Base-by-base conservation (phyloP, 1,284 basidiomycete species). In the Agaricales sp. region DNA sequence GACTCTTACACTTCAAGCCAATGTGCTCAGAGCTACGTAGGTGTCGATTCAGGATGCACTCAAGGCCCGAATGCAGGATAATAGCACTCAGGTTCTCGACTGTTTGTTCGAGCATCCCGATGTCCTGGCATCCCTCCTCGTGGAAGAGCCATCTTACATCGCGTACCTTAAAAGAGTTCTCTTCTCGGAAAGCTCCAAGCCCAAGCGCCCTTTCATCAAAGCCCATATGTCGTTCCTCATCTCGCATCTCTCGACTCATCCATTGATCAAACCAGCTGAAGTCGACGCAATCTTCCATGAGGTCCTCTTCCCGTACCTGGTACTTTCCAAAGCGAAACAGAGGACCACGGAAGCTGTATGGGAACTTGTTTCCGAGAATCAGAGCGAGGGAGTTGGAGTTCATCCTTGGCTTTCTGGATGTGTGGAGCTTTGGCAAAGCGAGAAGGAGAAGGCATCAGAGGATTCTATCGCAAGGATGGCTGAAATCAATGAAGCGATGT, bases 321-420 rank as follows among this genome's bases (percentile, higher is more conserved):
- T 94, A 12, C 82, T 78, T 53, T 82, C 82, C 3, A 87, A 87
- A 58, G 66, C 82, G 2, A 74, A 79, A 44, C 76, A 81, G 53
- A 80, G 77, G 56, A 81, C 79, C 0, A 71, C 77, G 0, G 70
- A 74, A 22, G 59, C 72, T 20, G 76, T 81, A 0, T 92, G 89
- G 88, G 77, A 79, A 51, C 63, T 74, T 12, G 59, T 88, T 20
- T 64, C 64, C 20, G 54, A 62, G 4, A 57, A 57, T n/a, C 58
- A 67, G 43, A 14, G 57, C 3, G 52, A 53, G 14, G 57, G 58
- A 43, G 57, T 60, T 18, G 57, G 35, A 24, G 54, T 21, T 49
- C 49, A 46, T 51, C 54, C 47, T 51, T 51, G 16, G 47, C 48
- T 1, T 65, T 63, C 26, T 59, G 49, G 23, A 1, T 24, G 25